A percentile compares a stretch with the other conserved stretches of the same genome.
Evolutionary conservation across 495 filamentous ascomycete species (phyloP).

Genomic region (Rhizodiscina lignyota): DNA sequence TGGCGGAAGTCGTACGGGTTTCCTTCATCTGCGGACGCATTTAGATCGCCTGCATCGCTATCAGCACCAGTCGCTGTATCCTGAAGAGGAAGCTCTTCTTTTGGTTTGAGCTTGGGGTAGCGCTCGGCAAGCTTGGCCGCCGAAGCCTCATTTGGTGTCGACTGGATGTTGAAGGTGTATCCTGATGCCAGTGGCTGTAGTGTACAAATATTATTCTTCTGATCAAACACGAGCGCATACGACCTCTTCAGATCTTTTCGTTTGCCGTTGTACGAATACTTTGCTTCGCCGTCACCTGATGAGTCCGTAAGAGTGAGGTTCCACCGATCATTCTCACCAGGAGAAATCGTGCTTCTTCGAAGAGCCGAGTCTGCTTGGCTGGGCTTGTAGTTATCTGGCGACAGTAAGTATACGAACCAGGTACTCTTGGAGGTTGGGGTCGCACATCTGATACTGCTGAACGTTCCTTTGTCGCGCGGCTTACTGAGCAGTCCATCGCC

Average conservation of each 20-base stretch:
- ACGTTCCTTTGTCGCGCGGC: not conserved
- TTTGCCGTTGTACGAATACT: not conserved
- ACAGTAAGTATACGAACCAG: not conserved
- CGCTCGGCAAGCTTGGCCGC: constrained; percentile 14
- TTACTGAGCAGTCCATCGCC: not conserved
- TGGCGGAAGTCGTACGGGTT: not conserved
- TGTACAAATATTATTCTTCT: constrained; percentile 30
- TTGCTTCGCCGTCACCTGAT: not conserved
- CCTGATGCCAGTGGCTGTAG: constrained; percentile 33
- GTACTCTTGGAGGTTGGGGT: not conserved
- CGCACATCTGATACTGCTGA: not conserved
- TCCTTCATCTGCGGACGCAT: too few relatives aligned
- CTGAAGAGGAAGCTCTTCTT: too few relatives aligned
- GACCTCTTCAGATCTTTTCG: constrained; percentile 9
- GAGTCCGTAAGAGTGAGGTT: not conserved
- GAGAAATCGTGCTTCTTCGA: not conserved
- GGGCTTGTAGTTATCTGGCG: constrained; percentile 1
- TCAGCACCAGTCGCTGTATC: too few relatives aligned
- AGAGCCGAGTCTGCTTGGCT: not conserved
- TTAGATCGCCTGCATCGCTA: too few relatives aligned
- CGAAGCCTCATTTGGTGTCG: constrained; percentile 17
- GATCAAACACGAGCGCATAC: constrained; percentile 36
- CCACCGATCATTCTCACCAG: too few relatives aligned
- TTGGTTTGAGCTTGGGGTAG: too few relatives aligned
- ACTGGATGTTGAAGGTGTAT: constrained; percentile 40